Base-by-base conservation (phyloP, 768 basidiomycete genomes). In the Suillus sp. region DNA sequence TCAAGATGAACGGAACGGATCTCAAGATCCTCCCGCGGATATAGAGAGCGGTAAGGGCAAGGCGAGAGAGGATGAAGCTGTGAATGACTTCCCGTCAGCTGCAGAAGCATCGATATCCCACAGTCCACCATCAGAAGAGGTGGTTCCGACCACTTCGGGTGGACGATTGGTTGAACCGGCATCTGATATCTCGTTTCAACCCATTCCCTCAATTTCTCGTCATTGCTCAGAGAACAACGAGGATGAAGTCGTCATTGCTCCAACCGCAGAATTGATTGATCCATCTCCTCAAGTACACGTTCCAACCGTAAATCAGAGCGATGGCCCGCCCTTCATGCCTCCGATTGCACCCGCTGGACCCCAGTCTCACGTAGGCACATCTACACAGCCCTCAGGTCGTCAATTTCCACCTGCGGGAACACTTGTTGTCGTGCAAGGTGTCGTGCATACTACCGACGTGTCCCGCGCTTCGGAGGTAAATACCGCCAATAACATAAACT, bases 341-440 rank as follows among this genome's bases (percentile, higher is more conserved):
- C 65, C 62, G 48, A 67, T 57, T 40, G 27, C 18, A 13, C 56
- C 38, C 18, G 56, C 18, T 40, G 38, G 56, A 35, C 62, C 61
- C 18, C 63, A 65, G 55, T 51, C 73, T 53, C 68, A 64, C 71
- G 57, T 62, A 69, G 40, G 57, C 72, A 37, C 69, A 73, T 34
- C 69, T 67, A 14, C 47, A 62, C 25, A 75, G 57, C 43, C 55
- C 30, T 53, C 61, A 22, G 45, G 67, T n/a, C 77, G 84, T 25
- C 81, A 82, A 61, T 90, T 90, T 70, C 89, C 89, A 40, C 86
- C 89, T 0, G 86, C 90, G 0, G 90, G 91, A 16, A 91, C 91
- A 2, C 81, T 93, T 3, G 91, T 93, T 30, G 89, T 93, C 40
- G 91, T 93, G 0, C 91, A 93, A 74, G 91, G 91, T 56, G 90